These are phyloP conservation scores for Periconia sp. DNA, from an alignment of 2,329 filamentous ascomycete species.

Conservation along the genomic window DNA sequence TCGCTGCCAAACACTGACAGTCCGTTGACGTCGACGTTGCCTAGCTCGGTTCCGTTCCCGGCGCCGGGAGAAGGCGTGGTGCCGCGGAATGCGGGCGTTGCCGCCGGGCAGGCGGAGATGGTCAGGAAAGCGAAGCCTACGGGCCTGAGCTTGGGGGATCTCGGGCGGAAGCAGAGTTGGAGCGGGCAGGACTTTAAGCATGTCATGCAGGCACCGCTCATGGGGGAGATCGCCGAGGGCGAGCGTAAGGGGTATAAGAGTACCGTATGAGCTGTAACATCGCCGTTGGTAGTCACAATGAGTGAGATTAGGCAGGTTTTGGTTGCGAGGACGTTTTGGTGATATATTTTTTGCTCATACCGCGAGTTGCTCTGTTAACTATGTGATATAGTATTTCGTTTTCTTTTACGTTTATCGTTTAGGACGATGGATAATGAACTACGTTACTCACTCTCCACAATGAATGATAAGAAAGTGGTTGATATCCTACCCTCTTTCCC, in stretches of 20 bases:
- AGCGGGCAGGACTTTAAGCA: slow-evolving; percentile 39
- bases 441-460: too few species aligned
- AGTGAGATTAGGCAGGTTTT: too few species aligned
- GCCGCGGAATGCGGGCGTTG: slow-evolving; percentile 31
- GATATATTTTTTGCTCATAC: too few species aligned
- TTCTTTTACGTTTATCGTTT: too few species aligned
- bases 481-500: too few species aligned
- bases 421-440: too few species aligned
- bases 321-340: too few species aligned
- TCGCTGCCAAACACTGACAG: slow-evolving; percentile 10
- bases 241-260: slow-evolving; percentile 29
- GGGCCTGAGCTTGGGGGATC: slow-evolving; percentile 31
- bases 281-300: too few species aligned
- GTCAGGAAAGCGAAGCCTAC: slow-evolving; percentile 32
- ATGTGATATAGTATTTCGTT: too few species aligned
- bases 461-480: too few species aligned
- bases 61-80: slow-evolving; percentile 37
- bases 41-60: slow-evolving; percentile 19
- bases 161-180: slow-evolving; percentile 38
- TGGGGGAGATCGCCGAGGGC: slow-evolving; percentile 17
- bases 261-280: slow-evolving; percentile 4
- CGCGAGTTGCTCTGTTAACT: too few species aligned
- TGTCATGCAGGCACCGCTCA: slow-evolving; percentile 27
- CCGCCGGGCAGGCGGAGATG: slow-evolving; percentile 22
- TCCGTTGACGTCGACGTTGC: slow-evolving; percentile 16